These are phyloP conservation scores for Lactarius akahatsu DNA, from an alignment of 768 basidiomycete genomes.

Conservation along the genomic window DNA sequence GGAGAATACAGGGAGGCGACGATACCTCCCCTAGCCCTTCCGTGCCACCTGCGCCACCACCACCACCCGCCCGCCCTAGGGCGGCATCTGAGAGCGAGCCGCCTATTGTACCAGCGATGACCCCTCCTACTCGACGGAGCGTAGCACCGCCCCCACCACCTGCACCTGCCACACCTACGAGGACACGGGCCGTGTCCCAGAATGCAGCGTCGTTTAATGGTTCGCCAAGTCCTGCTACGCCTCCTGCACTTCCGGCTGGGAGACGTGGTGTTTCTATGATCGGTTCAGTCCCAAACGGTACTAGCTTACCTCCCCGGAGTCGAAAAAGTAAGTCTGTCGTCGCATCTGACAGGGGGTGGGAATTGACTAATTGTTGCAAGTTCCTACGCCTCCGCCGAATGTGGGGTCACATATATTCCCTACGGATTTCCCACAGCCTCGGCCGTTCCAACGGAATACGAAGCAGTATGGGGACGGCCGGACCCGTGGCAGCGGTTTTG, in stretches of 20 bases:
- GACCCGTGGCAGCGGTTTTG: slow-evolving; percentile 69
- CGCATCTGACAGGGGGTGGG: slow-evolving; percentile 33
- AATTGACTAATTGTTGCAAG: slow-evolving; percentile 35
- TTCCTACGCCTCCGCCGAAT: slow-evolving; percentile 59
- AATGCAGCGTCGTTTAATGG: slow-evolving; percentile 1
- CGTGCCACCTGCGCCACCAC: slow-evolving; percentile 27
- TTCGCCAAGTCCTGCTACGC: not conserved
- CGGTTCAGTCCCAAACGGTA: slow-evolving; percentile 12
- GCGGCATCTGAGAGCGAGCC: slow-evolving; percentile 27
- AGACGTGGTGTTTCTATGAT: slow-evolving; percentile 15
- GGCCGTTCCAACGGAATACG: slow-evolving; percentile 50
- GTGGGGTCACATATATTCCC: slow-evolving; percentile 73
- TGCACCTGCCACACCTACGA: slow-evolving; percentile 28
- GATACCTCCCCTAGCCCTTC: slow-evolving; percentile 4
- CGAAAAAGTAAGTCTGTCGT: slow-evolving; percentile 21
- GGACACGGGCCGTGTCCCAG: slow-evolving; percentile 27
- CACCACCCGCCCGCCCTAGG: slow-evolving; percentile 33
- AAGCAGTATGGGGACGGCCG: slow-evolving; percentile 68
- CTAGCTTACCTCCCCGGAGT: not conserved
- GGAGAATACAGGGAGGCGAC: slow-evolving; percentile 11
- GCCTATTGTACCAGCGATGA: not conserved
- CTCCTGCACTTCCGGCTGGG: slow-evolving; percentile 2
- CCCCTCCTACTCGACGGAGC: slow-evolving; percentile 27
- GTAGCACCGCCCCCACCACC: slow-evolving; percentile 32
- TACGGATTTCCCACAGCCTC: slow-evolving; percentile 73